A percentile compares a stretch with the other conserved stretches of the same genome.
These are phyloP conservation scores for Alternaria sp. DNA, from an alignment of 2,329 filamentous ascomycete genomes.

Conservation along the genomic window DNA sequence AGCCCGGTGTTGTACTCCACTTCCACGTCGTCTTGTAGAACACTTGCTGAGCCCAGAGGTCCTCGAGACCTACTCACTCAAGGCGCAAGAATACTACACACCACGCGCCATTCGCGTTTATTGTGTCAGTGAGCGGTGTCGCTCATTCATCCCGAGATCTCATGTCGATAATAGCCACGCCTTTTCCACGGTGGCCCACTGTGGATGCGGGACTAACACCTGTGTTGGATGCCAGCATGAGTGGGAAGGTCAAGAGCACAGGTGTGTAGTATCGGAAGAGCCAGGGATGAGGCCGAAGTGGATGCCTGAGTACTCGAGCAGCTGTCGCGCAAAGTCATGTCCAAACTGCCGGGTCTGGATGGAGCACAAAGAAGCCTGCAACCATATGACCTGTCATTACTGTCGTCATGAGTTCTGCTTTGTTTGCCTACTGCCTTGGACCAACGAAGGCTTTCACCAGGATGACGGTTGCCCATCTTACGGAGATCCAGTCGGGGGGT, in stretches of 20 bases:
- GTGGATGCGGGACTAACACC: constrained; percentile 3
- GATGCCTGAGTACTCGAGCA: constrained; percentile 11
- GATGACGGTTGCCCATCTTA: constrained; percentile 5
- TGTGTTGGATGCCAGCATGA: constrained; percentile 9
- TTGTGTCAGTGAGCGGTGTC: constrained; percentile 1
- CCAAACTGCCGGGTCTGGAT: constrained; percentile 15
- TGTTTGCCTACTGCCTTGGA: constrained; percentile 14
- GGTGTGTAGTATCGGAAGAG: neutral
- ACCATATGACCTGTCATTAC: constrained; percentile 16
- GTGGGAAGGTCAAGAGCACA: constrained; percentile 3
- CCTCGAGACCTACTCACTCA: neutral
- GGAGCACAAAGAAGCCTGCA: constrained; percentile 20
- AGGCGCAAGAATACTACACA: neutral
- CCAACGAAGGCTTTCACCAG: neutral
- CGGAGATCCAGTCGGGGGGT: constrained; percentile 6
- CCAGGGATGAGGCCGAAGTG: constrained; percentile 1
- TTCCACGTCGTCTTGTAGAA: neutral
- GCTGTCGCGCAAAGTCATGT: constrained; percentile 20
- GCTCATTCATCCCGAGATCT: neutral
- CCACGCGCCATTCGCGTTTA: neutral
- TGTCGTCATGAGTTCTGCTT: constrained; percentile 21
- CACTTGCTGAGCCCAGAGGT: constrained; percentile 1
- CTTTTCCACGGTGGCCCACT: neutral
- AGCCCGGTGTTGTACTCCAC: neutral
- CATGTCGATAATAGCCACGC: neutral